A percentile compares a stretch with the other conserved stretches of the same genome.
These are phyloP conservation scores for Discostella stelligera DNA, from an alignment of 352 stramenopile genomes.

Conservation along the genomic window DNA sequence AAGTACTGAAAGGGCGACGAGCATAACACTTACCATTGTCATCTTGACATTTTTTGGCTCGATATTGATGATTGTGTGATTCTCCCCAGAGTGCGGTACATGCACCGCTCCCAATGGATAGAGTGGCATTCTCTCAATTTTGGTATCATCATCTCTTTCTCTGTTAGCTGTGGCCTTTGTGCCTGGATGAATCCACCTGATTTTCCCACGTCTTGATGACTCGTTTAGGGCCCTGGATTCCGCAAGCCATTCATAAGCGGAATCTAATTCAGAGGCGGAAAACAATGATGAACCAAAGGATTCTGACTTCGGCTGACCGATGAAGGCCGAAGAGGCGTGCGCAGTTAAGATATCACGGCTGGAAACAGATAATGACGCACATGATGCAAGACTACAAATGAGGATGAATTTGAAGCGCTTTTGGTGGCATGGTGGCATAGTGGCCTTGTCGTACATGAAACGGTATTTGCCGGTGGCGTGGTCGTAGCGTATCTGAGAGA, in stretches of 20 bases:
- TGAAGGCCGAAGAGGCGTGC: slow-evolving; percentile 11
- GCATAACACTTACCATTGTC: slow-evolving; percentile 26
- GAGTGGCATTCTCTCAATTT: slow-evolving; percentile 34
- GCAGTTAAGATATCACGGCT: neutral
- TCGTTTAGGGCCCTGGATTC: slow-evolving; percentile 28
- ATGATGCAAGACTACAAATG: slow-evolving; percentile 1
- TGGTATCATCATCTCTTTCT: neutral
- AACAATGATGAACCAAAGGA: neutral
- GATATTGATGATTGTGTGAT: slow-evolving; percentile 56
- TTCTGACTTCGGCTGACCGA: neutral
- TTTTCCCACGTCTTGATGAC: slow-evolving; percentile 14
- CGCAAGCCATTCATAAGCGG: slow-evolving; percentile 47
- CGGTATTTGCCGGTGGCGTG: too few relatives aligned
- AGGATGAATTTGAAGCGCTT: slow-evolving; percentile 1
- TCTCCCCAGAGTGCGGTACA: slow-evolving; percentile 38
- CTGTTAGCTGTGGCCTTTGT: neutral
- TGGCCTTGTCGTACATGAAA: neutral
- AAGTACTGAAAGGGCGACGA: neutral
- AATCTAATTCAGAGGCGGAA: slow-evolving; percentile 37
- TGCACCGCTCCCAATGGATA: slow-evolving; percentile 50
- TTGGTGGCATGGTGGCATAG: neutral
- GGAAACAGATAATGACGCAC: neutral
- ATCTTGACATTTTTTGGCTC: slow-evolving; percentile 58
- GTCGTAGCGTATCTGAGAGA: too few relatives aligned
- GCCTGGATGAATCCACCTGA: slow-evolving; percentile 32